A percentile compares a stretch with the other conserved stretches of the same genome.
These are phyloP conservation scores for Lupinus albus DNA, from an alignment of 306 rosid genomes.

Conservation along the genomic window DNA sequence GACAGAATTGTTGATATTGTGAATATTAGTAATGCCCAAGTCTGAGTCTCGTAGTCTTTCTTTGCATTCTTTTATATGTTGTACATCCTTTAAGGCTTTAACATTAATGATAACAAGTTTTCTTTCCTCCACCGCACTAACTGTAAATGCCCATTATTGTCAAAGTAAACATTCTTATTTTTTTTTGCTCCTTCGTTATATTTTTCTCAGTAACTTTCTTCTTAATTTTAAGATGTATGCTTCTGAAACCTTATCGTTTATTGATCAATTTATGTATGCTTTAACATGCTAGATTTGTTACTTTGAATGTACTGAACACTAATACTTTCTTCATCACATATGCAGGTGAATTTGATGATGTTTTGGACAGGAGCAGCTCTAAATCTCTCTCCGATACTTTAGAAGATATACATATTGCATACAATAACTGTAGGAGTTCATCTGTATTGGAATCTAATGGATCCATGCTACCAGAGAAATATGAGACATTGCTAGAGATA, in stretches of 20 bases:
- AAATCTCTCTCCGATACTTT: slow-evolving; percentile 49
- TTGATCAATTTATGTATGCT: not conserved
- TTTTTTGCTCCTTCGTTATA: no score
- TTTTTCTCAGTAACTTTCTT: no score
- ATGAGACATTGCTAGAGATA: slow-evolving; percentile 60
- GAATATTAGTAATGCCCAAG: no score
- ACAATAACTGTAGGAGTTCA: slow-evolving; percentile 50
- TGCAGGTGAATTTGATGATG: slow-evolving; percentile 91
- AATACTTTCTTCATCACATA: slow-evolving; percentile 33
- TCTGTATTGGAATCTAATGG: slow-evolving; percentile 70
- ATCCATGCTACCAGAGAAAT: slow-evolving; percentile 51
- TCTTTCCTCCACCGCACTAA: no score
- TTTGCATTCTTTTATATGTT: no score
- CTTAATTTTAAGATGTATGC: no score
- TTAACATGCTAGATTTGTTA: not conserved
- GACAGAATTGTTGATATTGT: no score
- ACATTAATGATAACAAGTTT: no score
- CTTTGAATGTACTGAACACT: slow-evolving; percentile 27
- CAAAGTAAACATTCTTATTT: no score
- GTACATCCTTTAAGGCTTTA: no score
- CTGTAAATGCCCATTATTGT: no score
- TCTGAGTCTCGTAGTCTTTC: no score
- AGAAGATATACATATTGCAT: slow-evolving; percentile 66
- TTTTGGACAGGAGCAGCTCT: slow-evolving; percentile 64
- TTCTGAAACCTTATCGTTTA: not conserved